These are phyloP conservation scores for Ustilago crameri DNA, from an alignment of 1,284 basidiomycete genomes.

Conservation along the genomic window DNA sequence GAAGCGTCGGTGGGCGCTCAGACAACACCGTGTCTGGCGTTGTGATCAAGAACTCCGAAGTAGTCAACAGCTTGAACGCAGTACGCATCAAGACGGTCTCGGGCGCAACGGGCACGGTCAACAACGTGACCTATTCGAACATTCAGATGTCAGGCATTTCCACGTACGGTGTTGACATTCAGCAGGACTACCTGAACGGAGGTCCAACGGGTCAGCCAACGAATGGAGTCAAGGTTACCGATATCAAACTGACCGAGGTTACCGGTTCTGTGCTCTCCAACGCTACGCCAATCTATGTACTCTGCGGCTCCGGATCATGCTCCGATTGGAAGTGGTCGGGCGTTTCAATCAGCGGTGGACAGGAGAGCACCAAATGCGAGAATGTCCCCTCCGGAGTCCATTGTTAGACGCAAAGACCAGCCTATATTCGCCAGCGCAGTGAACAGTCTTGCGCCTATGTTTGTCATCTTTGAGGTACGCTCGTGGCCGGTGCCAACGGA, in stretches of 20 bases:
- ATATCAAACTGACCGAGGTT: slow-evolving; percentile 25
- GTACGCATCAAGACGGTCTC: slow-evolving; percentile 45
- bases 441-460: too few relatives aligned
- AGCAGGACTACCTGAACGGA: slow-evolving; percentile 42
- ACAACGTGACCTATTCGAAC: slow-evolving; percentile 35
- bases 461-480: too few relatives aligned
- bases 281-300: slow-evolving; percentile 19
- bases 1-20: slow-evolving; percentile 27
- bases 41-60: slow-evolving; percentile 12
- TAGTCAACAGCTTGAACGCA: slow-evolving; percentile 26
- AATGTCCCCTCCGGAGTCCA: slow-evolving; percentile 12
- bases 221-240: slow-evolving; percentile 34
- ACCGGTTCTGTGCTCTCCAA: slow-evolving; percentile 17
- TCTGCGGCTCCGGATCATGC: slow-evolving; percentile 31
- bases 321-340: slow-evolving; percentile 22
- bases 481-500: too few relatives aligned
- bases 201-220: slow-evolving; percentile 25
- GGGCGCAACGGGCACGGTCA: slow-evolving; percentile 28
- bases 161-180: slow-evolving; percentile 34
- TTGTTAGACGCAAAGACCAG: slow-evolving; percentile 4
- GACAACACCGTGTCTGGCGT: slow-evolving; percentile 42
- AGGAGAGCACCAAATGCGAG: slow-evolving; percentile 18
- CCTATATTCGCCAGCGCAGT: not conserved
- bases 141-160: slow-evolving; percentile 21
- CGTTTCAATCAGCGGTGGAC: slow-evolving; percentile 14